Conservation (phyloP, 192 early-diverging fungal species). For the Entomortierella lignicola region DNA sequence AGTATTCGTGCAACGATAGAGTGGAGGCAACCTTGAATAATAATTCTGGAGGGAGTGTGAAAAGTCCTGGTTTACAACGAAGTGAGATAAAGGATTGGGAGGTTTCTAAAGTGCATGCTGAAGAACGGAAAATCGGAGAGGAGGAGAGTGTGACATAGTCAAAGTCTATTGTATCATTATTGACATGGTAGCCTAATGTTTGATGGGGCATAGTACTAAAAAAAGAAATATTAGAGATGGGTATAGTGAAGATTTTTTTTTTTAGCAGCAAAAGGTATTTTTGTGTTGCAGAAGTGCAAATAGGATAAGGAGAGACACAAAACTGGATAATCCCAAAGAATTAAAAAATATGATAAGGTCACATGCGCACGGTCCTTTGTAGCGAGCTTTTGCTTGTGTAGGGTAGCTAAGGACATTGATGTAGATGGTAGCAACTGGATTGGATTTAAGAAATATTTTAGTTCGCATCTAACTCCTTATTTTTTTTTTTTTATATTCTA, state of each 20-base stretch:
- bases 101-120: background rate
- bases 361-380: no score
- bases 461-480: no score
- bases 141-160: background rate
- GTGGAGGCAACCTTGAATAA: constrained; percentile 36
- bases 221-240: background rate
- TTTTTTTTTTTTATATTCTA: no score
- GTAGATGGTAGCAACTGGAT: no score
- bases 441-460: no score
- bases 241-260: no score
- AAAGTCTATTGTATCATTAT: background rate
- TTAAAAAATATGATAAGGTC: no score
- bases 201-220: background rate
- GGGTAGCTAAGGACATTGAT: no score
- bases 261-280: background rate
- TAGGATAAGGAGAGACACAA: no score
- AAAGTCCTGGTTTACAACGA: constrained; percentile 27
- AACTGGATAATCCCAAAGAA: background rate
- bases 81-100: constrained; percentile 14
- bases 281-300: background rate
- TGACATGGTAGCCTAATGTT: background rate
- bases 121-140: background rate
- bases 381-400: no score
- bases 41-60: constrained; percentile 48
- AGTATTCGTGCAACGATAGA: constrained; percentile 51